A percentile compares a stretch with the other conserved stretches of the same genome.
Evolutionary conservation across 2,329 filamentous ascomycete genomes (phyloP).

Genomic region (Exophiala sideris): DNA sequence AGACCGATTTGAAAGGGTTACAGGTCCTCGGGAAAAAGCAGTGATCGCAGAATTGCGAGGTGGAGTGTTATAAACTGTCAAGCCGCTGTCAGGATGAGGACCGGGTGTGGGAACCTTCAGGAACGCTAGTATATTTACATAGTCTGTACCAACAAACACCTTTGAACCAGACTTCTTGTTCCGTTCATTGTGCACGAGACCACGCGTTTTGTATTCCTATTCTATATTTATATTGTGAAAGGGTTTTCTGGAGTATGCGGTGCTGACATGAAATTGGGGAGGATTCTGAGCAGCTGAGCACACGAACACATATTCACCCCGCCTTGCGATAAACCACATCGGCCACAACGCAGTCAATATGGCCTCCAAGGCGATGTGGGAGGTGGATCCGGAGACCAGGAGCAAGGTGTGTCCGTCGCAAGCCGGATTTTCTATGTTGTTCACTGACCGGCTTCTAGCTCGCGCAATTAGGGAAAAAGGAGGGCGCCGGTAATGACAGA

Average conservation of each 20-base stretch:
- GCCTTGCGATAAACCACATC: not conserved
- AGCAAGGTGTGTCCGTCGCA: constrained; percentile 65
- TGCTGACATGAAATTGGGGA: not conserved
- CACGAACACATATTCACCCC: constrained; percentile 6
- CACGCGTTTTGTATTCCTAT: not conserved
- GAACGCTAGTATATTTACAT: not conserved
- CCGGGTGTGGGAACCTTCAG: not conserved
- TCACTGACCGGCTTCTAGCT: constrained; percentile 54
- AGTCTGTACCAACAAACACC: constrained; percentile 5
- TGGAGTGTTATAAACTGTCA: constrained; percentile 4
- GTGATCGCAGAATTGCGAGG: constrained; percentile 49
- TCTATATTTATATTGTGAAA: not conserved
- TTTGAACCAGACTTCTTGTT: not conserved
- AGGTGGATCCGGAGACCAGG: constrained; percentile 95
- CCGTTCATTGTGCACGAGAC: not conserved
- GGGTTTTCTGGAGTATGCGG: constrained; percentile 3
- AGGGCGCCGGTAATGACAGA: constrained; percentile 72
- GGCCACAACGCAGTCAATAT: constrained; percentile 17
- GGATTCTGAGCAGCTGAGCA: constrained; percentile 1
- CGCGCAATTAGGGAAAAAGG: constrained; percentile 77
- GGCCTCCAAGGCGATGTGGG: constrained; percentile 68
- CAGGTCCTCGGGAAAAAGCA: constrained; percentile 56
- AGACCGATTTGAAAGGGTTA: constrained; percentile 68
- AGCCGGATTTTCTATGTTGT: not conserved
- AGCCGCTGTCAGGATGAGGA: not conserved